Evolutionary conservation across 2,329 filamentous ascomycete species (phyloP), one percentile per base, ranked within the genome.

Genomic region (Periconia sp.): DNA sequence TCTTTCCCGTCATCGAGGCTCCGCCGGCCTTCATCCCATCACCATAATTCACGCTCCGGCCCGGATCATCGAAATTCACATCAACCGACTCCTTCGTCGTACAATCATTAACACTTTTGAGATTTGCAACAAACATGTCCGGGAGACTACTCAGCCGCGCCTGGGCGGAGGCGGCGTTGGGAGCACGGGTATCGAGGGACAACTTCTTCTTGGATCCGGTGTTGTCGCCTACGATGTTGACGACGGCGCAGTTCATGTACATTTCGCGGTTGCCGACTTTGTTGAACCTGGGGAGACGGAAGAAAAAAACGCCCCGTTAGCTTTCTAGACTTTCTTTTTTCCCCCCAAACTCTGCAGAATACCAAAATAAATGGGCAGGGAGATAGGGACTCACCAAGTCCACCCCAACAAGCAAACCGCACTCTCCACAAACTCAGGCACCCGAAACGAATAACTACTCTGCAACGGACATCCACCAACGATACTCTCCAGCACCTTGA

Each of bases 191-290:
- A 18, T 33, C 27, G 27, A 31, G 43, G n/a, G 9, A 47, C 45
- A 18, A 27, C 27, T 10, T 44, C 27, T 11, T 20, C 11, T 79
- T 61, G 86, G 82, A 1, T 85, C 87, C 61, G 82, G 79, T 20
- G 91, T 79, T 20, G 91, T 79, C 1, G 82, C 75, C 20, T 2
- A 74, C 67, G 35, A 92, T 85, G 57, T 82, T 84, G 62, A 92
- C 82, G 48, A 83, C 79, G 8, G 90, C 89, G 68, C 90, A 94
- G 76, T 91, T 91, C 87, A 91, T 91, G 81, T 94, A 94, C 83
- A 89, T 90, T 72, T 93, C 90, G 45, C 90, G 82, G 75, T 92
- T 92, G 23, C 90, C 89, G 41, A 88, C 74, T 59, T 85, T 78
- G 78, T 91, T 91, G 76, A 89, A 87, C 68, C 68, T 70, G 27